Base-by-base conservation (phyloP, 2,329 filamentous ascomycete genomes). In the Epichloe baconii region DNA sequence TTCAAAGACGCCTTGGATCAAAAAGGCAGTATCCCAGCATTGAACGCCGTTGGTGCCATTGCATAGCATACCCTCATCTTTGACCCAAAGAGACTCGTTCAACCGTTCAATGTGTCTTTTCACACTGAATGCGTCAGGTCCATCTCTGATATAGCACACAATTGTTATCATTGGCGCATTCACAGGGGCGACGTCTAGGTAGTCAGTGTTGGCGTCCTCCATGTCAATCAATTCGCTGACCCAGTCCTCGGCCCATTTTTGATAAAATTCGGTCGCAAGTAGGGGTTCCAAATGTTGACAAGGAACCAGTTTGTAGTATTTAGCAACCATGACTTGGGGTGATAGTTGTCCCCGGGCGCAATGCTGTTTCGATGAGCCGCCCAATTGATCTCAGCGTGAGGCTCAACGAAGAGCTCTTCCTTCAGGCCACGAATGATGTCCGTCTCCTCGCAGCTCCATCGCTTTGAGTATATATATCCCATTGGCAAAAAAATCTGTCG, bases 31-130 rank as follows among this genome's bases (percentile, higher is more conserved):
- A 64, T 98, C 93, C 93, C 93, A 98, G 56, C 83, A 86, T 67
- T 98, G 93, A 1, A 97, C 90, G n/a, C 93, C 93, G 59, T 98
- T 97, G 8, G 93, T 98, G 38, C 93, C 93, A 60, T 96, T 96
- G 68, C 85, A 85, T 46, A 97, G 76, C 87, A 98, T 88, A 5
- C 93, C 93, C 64, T 96, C 90, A 36, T 82, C 67, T 56, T 94
- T 95, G 47, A 98, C 75, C 90, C 93, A 98, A 34, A 98, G 68
- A 55, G 84, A 94, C 61, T 98, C 93, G 43, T 87, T 77, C 12
- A 95, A 68, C 3, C 88, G 80, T 60, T 96, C 87, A 8, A 87
- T 73, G 61, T 96, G 91, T 41, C 85, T 78, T 47, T 78, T 77
- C 31, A 95, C 83, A 0, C 83, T 83, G 58, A 76, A 76, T 0